Conservation (phyloP, 768 basidiomycete species). For the Rhodocollybia butyracea region DNA sequence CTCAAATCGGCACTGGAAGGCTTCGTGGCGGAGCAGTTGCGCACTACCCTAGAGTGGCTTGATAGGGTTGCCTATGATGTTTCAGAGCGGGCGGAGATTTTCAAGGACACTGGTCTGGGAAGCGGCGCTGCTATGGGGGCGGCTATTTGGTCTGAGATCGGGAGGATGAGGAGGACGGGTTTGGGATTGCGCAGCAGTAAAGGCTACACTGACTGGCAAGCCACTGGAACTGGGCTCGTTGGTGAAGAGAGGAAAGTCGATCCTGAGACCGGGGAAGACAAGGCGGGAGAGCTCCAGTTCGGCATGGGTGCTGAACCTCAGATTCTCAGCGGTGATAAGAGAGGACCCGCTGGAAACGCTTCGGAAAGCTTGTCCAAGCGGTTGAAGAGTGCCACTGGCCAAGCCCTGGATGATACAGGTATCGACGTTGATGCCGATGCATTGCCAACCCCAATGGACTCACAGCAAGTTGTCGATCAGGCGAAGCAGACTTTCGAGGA, state of each 20-base stretch:
- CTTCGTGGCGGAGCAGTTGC: constrained; percentile 53
- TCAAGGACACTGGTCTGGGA: constrained; percentile 58
- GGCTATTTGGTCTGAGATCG: constrained; percentile 69
- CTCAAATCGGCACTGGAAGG: constrained; percentile 60
- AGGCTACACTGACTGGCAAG: constrained; percentile 40
- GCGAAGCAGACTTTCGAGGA: constrained; percentile 28
- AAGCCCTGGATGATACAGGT: constrained; percentile 26
- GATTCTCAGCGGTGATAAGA: constrained; percentile 64
- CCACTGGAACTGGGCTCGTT: constrained; percentile 64
- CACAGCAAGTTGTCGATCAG: constrained; percentile 20
- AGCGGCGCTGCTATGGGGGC: constrained; percentile 47
- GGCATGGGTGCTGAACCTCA: constrained; percentile 76
- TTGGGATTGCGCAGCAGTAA: constrained; percentile 25
- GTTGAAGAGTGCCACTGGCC: constrained; percentile 17
- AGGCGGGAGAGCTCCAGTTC: constrained; percentile 32
- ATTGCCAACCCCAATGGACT: constrained; percentile 19
- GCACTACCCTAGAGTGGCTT: constrained; percentile 44
- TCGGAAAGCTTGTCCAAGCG: constrained; percentile 39
- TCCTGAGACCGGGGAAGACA: constrained; percentile 22
- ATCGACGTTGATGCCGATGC: constrained; percentile 10
- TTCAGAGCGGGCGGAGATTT: constrained; percentile 54
- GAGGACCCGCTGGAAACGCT: constrained; percentile 57
- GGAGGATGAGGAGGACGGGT: constrained; percentile 42
- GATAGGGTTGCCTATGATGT: constrained; percentile 63
- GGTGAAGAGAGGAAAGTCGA: constrained; percentile 37